Conservation (phyloP, 2,329 filamentous ascomycete species). For the Trichoderma lentiforme region DNA sequence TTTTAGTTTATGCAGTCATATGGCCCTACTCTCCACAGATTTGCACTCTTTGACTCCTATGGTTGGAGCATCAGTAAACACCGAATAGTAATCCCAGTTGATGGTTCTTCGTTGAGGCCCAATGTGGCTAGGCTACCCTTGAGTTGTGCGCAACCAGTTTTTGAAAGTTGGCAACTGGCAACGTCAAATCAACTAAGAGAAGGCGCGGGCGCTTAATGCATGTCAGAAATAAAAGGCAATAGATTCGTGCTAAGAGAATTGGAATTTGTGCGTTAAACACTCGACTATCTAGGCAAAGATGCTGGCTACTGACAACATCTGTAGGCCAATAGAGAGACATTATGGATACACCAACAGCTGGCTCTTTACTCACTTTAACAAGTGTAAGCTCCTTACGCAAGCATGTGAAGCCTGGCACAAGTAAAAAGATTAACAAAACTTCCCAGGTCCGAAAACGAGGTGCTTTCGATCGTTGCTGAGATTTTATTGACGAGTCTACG, state of each 20-base stretch:
- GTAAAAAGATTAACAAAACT: no score
- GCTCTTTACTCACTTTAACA: no score
- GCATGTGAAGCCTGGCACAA: neutral
- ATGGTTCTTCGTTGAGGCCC: no score
- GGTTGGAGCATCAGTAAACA: neutral
- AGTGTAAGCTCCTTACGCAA: neutral
- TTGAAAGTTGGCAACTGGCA: neutral
- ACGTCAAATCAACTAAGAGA: neutral
- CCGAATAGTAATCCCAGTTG: neutral
- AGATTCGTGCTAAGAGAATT: neutral
- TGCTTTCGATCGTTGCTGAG: neutral
- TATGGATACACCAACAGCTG: no score
- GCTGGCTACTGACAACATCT: neutral
- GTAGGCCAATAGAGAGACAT: no score
- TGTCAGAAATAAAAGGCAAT: neutral
- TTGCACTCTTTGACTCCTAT: neutral
- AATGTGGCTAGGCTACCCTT: neutral
- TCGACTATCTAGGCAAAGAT: neutral
- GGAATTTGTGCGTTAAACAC: neutral
- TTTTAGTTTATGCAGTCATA: neutral
- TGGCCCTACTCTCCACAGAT: neutral
- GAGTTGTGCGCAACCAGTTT: neutral
- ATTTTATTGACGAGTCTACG: fast-evolving
- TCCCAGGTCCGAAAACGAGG: no score
- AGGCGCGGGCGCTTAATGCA: neutral